These are phyloP conservation scores for Plasmodium reichenowi DNA, from an alignment of 169 alveolate species.

Conservation along the genomic window DNA sequence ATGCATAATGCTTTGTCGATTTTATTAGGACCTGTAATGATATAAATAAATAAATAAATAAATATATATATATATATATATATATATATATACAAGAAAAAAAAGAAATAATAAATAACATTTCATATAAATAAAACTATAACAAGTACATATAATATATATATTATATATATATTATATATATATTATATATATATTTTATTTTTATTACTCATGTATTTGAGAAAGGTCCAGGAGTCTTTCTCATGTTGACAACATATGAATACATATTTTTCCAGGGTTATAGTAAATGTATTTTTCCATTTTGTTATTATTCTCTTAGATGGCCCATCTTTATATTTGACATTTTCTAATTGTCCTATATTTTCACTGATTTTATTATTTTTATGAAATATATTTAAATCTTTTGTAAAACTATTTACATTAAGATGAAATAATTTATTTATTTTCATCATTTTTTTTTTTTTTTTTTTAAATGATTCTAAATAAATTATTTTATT, in stretches of 20 bases:
- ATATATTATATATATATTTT: not conserved
- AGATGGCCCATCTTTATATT: not conserved
- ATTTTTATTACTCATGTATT: constrained; percentile 45
- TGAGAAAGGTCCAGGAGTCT: constrained; percentile 37
- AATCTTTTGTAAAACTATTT: constrained; percentile 27
- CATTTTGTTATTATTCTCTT: constrained; percentile 45
- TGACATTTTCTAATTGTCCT: constrained; percentile 21
- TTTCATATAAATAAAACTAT: no score
- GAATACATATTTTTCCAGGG: constrained; percentile 39
- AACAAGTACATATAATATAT: no score
- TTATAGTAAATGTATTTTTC: constrained; percentile 38
- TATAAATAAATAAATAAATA: not conserved
- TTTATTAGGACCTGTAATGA: constrained; percentile 22
- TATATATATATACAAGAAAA: not conserved
- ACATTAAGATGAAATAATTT: constrained; percentile 30
- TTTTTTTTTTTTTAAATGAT: no score
- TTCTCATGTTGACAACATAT: constrained; percentile 19
- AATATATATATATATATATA: not conserved
- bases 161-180: no score
- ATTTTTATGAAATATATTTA: constrained; percentile 33
- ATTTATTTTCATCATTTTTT: constrained; percentile 26
- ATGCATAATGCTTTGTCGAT: constrained; percentile 45
- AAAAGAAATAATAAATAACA: no score
- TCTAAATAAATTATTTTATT: not conserved
- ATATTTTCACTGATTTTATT: constrained; percentile 16